Evolutionary conservation across 192 early-diverging fungal species (phyloP), one percentile per base, ranked within the genome.

Genomic region (Coemansia sp.): DNA sequence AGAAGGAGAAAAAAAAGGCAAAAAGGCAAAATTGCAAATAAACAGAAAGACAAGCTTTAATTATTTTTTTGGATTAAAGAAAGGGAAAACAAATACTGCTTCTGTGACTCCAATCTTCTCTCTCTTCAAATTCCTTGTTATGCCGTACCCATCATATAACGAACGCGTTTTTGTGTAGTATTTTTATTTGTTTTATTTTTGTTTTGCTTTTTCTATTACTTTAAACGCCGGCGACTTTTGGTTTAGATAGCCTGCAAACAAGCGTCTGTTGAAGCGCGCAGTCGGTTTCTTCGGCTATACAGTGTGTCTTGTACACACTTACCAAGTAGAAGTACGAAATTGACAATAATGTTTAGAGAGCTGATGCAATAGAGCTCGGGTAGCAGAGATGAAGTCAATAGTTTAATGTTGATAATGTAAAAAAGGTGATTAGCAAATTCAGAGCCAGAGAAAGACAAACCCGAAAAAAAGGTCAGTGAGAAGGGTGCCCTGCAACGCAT

Each of bases 141-240:
- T 35, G 34, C 57, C 57, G 57, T 59, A 59, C 57, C 57, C 57
- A 59, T 59, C 57, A 36, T 59, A 48, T 36, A 59, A 59, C 57
- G 11, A 22, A 57, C 57, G 57, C 57, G 57, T 7, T 34, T 48
- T 48, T 48, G 45, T 48, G 14, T 48, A 15, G 45, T 48, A 15
- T 8, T 41, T 41, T 41, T 39, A 6, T 41, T 41, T 12, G 39
- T 12, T 41, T 28, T 28, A 28, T 28, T 28, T 28, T 28, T 41
- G 11, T 41, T 41, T 41, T 41, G 39, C 5, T 2, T 41, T 41
- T 41, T 1, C 22, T 28, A 28, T 41, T 41, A 12, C 39, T 41
- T 12, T 41, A 1, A 41, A 41, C 39, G 39, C 39, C 11, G 11
- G 39, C 39, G 39, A 41, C 11, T 0, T 41, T 41, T 41, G 11